These are phyloP conservation scores for Saturnispora besseyi DNA, from an alignment of 805 yeast species.

Conservation along the genomic window DNA sequence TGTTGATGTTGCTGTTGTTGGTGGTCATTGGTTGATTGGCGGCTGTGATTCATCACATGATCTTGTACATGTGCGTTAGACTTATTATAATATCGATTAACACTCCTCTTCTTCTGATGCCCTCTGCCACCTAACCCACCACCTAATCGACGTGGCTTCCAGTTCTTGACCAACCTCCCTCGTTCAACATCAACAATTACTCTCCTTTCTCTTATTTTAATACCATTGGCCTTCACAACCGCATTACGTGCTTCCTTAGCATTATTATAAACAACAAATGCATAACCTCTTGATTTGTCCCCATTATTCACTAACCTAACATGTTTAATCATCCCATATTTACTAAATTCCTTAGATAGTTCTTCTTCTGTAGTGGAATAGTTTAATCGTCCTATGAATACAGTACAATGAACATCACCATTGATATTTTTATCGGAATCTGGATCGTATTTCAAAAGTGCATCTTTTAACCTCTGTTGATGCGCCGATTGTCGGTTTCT, in stretches of 20 bases:
- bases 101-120: slow-evolving; percentile 2
- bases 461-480: slow-evolving; percentile 10
- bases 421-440: slow-evolving; percentile 43
- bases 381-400: slow-evolving; percentile 67
- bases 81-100: no score
- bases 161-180: slow-evolving; percentile 53
- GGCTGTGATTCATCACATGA: no score
- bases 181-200: slow-evolving; percentile 67
- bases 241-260: slow-evolving; percentile 57
- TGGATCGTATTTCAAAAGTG: slow-evolving; percentile 44
- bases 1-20: not conserved
- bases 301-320: slow-evolving; percentile 48
- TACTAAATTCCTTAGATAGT: slow-evolving; percentile 48
- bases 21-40: not conserved
- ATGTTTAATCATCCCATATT: slow-evolving; percentile 63
- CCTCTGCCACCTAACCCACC: slow-evolving; percentile 82
- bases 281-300: slow-evolving; percentile 54
- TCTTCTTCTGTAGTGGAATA: slow-evolving; percentile 61
- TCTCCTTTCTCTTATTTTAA: slow-evolving; percentile 40
- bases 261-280: slow-evolving; percentile 61
- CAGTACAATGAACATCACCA: slow-evolving; percentile 71
- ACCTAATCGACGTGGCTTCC: slow-evolving; percentile 72
- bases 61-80: no score
- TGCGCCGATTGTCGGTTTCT: not conserved
- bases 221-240: slow-evolving; percentile 38